Evolutionary conservation across 2,329 filamentous ascomycete species (phyloP).

Genomic region (Trichophyton rubrum): DNA sequence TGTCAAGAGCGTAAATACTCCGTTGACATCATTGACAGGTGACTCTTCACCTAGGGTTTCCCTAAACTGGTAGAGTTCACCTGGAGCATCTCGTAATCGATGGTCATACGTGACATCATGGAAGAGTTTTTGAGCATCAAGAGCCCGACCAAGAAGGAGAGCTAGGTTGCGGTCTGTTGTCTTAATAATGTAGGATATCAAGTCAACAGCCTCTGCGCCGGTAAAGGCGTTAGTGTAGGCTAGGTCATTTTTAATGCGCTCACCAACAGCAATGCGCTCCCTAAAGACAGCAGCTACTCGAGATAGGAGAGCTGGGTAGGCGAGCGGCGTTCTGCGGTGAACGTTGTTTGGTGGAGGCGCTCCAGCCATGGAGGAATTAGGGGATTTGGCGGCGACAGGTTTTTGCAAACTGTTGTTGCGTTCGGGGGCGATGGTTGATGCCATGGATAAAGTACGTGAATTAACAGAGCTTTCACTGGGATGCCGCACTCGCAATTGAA

Average conservation of each 20-base stretch:
- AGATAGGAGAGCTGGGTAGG: conserved; percentile 90
- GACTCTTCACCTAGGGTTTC: conserved; percentile 77
- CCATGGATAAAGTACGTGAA: conserved; percentile 77
- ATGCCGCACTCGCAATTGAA: conserved; percentile 23
- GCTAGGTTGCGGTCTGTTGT: conserved; percentile 93
- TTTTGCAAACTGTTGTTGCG: conserved; percentile 44
- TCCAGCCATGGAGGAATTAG: conserved; percentile 40
- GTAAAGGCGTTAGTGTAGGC: conserved; percentile 97
- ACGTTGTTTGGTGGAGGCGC: conserved; percentile 41
- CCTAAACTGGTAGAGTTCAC: conserved; percentile 92
- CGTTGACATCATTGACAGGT: conserved; percentile 62
- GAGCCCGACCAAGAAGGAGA: conserved; percentile 72
- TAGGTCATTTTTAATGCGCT: conserved; percentile 90
- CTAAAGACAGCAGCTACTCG: conserved; percentile 85
- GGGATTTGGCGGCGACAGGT: conserved; percentile 32
- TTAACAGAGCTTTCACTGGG: conserved; percentile 33
- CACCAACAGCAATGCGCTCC: conserved; percentile 71
- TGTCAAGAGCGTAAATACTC: conserved; percentile 88
- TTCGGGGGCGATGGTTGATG: conserved; percentile 52
- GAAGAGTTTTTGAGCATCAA: conserved; percentile 98
- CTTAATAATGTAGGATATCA: conserved; percentile 92
- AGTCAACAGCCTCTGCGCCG: conserved; percentile 86
- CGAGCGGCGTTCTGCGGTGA: conserved; percentile 61
- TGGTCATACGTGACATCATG: conserved; percentile 99
- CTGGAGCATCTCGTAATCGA: conserved; percentile 79